Evolutionary conservation across 768 basidiomycete species (phyloP).

Genomic region (Epithele typhae): DNA sequence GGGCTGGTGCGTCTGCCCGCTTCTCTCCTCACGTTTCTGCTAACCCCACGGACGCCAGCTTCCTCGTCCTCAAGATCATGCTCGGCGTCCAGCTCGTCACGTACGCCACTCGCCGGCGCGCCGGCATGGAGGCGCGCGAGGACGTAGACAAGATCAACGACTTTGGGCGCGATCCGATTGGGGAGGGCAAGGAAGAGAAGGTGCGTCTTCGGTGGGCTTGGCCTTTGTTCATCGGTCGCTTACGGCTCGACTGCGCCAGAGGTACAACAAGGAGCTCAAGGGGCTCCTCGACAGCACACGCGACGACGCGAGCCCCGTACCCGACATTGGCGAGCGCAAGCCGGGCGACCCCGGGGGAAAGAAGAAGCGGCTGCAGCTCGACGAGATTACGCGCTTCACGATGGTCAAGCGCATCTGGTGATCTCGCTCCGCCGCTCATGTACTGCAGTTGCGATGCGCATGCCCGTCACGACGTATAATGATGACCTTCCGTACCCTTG

Average conservation of each 20-base stretch:
- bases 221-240: not conserved
- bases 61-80: conserved; percentile 87
- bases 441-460: not conserved
- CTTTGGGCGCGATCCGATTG: conserved; percentile 87
- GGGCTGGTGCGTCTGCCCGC: conserved; percentile 64
- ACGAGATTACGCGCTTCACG: conserved; percentile 90
- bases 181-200: conserved; percentile 84
- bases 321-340: conserved; percentile 67
- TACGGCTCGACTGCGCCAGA: conserved; percentile 32
- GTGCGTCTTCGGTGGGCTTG: conserved; percentile 38
- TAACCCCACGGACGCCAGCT: conserved; percentile 35
- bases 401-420: conserved; percentile 94
- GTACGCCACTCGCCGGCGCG: conserved; percentile 71
- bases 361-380: conserved; percentile 65
- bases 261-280: conserved; percentile 81
- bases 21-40: too few relatives aligned
- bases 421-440: conserved; percentile 1
- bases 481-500: too few relatives aligned
- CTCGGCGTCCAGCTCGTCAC: conserved; percentile 84
- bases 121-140: conserved; percentile 74
- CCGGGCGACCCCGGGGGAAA: conserved; percentile 30
- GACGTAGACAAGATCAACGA: conserved; percentile 77
- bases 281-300: conserved; percentile 59
- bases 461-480: too few relatives aligned
- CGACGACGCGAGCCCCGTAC: conserved; percentile 62